Conservation (phyloP, 805 yeast genomes). For the Starmerella khaoyaiensis region DNA sequence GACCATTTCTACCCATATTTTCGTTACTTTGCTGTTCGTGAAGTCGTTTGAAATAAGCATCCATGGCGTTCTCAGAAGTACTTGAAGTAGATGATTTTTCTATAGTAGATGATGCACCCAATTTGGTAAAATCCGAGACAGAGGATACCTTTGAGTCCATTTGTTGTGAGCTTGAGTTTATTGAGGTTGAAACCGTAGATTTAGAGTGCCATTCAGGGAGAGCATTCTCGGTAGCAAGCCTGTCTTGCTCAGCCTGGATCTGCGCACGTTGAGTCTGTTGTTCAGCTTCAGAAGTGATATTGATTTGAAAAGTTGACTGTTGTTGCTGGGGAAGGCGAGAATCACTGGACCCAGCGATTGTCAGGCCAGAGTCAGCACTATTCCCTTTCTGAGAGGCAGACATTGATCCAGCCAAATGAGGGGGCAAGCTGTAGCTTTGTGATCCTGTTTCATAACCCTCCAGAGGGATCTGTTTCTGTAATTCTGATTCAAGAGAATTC, state of each 20-base stretch:
- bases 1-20: too few relatives aligned
- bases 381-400: neutral
- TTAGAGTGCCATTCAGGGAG: constrained; percentile 93
- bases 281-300: constrained; percentile 75
- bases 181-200: constrained; percentile 59
- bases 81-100: constrained; percentile 1
- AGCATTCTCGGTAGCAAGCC: constrained; percentile 75
- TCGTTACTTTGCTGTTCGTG: constrained; percentile 17
- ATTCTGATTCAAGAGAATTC: constrained; percentile 75
- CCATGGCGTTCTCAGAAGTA: constrained; percentile 21
- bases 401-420: constrained; percentile 6
- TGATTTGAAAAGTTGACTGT: constrained; percentile 80
- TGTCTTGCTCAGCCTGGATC: constrained; percentile 55
- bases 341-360: constrained; percentile 21
- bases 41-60: constrained; percentile 22
- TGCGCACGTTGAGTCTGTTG: constrained; percentile 57
- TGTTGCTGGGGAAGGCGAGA: constrained; percentile 26
- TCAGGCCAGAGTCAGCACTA: constrained; percentile 14
- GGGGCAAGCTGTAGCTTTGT: constrained; percentile 15
- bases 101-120: neutral
- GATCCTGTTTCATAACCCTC: constrained; percentile 14
- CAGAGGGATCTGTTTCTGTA: constrained; percentile 64
- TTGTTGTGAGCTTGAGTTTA: neutral
- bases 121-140: too few relatives aligned
- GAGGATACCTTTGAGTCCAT: too few relatives aligned